These are phyloP conservation scores for Rhytidiadelphus loreus DNA, from an alignment of 225 moss, liverwort and hornwort genomes.

Conservation along the genomic window DNA sequence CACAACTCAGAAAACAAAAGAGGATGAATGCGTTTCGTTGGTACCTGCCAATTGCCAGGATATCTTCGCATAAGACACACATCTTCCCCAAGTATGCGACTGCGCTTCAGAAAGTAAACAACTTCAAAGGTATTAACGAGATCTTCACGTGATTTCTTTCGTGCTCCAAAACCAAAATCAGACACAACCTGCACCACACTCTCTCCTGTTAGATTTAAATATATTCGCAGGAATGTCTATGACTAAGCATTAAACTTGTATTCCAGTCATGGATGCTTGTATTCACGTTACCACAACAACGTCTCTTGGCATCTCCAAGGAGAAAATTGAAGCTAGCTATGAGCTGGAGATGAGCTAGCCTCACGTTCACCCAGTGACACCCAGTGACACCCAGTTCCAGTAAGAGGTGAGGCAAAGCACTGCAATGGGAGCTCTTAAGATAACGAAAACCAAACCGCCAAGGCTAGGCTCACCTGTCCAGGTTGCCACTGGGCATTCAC, in stretches of 20 bases:
- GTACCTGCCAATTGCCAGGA: conserved; percentile 89
- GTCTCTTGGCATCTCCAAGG: no score
- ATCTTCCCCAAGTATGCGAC: conserved; percentile 83
- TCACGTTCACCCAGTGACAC: background rate
- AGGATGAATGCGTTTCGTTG: background rate
- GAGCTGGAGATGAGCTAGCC: background rate
- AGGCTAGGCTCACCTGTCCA: conserved; percentile 51
- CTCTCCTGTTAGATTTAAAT: background rate
- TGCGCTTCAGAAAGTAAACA: conserved; percentile 69
- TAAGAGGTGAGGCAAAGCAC: background rate
- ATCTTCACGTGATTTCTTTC: conserved; percentile 52
- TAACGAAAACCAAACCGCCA: background rate
- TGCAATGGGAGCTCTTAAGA: background rate
- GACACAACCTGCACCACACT: conserved; percentile 50
- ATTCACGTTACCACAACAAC: background rate
- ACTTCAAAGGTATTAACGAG: conserved; percentile 64
- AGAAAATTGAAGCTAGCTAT: background rate
- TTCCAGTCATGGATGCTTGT: background rate
- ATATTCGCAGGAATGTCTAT: background rate
- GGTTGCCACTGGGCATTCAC: conserved; percentile 87
- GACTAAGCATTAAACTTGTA: background rate
- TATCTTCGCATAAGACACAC: conserved; percentile 72
- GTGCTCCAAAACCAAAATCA: conserved; percentile 83
- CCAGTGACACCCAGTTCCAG: background rate
- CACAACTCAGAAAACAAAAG: background rate